Conservation (phyloP, 1,284 basidiomycete genomes). For the Exobasidium cylindrosporum region DNA sequence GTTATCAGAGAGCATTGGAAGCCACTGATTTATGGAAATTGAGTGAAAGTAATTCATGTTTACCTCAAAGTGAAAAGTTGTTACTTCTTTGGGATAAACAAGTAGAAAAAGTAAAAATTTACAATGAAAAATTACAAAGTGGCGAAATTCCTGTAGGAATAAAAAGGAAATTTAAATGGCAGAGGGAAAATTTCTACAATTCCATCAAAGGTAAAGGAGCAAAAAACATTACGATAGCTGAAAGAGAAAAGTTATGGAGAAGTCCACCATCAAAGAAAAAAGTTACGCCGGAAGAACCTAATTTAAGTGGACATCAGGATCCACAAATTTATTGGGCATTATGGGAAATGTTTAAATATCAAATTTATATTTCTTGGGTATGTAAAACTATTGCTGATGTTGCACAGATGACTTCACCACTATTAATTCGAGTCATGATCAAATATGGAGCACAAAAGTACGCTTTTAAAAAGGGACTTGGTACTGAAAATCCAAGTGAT, state of each 20-base stretch:
- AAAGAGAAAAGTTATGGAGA: constrained; percentile 41
- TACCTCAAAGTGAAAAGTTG: constrained; percentile 65
- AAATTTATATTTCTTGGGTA: constrained; percentile 76
- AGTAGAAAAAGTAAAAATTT: constrained; percentile 64
- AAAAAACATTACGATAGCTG: constrained; percentile 14
- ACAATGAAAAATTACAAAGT: constrained; percentile 67
- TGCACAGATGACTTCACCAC: constrained; percentile 45
- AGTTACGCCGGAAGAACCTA: neutral
- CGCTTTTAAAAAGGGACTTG: constrained; percentile 8
- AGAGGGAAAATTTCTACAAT: constrained; percentile 53
- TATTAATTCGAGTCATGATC: constrained; percentile 47
- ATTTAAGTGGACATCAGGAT: constrained; percentile 29
- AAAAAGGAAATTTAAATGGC: constrained; percentile 64
- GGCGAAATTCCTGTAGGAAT: constrained; percentile 67
- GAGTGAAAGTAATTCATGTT: constrained; percentile 61
- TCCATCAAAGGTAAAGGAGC: neutral
- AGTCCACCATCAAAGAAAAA: constrained; percentile 24
- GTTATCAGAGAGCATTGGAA: constrained; percentile 75
- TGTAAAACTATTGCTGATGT: constrained; percentile 60
- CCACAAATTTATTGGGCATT: constrained; percentile 72
- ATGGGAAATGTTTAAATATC: constrained; percentile 75
- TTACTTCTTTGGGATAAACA: constrained; percentile 66
- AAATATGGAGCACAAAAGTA: constrained; percentile 33
- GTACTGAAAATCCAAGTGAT: constrained; percentile 23
- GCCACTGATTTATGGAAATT: constrained; percentile 81